Base-by-base conservation (phyloP, 768 basidiomycete species). In the Phlebiopsis flavidoalba region DNA sequence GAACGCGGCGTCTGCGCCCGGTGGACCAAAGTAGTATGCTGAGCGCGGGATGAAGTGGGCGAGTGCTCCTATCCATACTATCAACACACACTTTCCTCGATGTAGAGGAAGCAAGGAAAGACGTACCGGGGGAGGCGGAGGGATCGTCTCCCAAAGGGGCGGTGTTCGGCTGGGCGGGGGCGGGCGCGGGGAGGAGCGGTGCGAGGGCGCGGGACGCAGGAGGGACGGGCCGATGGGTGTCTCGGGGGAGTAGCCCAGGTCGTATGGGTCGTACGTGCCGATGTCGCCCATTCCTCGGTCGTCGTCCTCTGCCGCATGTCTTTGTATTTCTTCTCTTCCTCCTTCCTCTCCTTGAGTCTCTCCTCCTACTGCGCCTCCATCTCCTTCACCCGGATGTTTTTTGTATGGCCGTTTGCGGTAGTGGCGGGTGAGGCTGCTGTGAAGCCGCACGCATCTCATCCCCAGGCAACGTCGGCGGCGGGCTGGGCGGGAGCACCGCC, bases 11-110 rank as follows among this genome's bases (percentile, higher is more conserved):
- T 84, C 85, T n/a, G 81, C 71, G 2, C 87, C 79, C 17, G 91
- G 91, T 3, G 91, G 89, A 14, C 91, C 91, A 71, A 87, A 89
- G 71, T 91, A 91, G 74, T 93, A 94, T 22, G 89, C 83, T 0
- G 92, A 93, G 63, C 85, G 85, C 31, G 92, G 92, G 65, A 88
- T 83, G 58, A n/a, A 82, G 68, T 2, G 81, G 82, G 19, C 68
- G 67, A 52, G 66, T 67, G 57, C 8, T 19, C 43, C 33, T n/a
- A n/a, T n/a, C 8, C 17, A 31, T 17, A n/a, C n/a, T n/a, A 33
- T 36, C 40, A 59, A 31, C 7, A 35, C 8, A 57, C 24, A 8
- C 15, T 26, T 36, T n/a, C n/a, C n/a, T n/a, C 33, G 40, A 8
- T 1, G 22, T 22, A 31, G 33, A 31, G 17, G 26, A 19, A 21